Conservation (phyloP, 768 basidiomycete genomes). For the Amanita subjunquillea region DNA sequence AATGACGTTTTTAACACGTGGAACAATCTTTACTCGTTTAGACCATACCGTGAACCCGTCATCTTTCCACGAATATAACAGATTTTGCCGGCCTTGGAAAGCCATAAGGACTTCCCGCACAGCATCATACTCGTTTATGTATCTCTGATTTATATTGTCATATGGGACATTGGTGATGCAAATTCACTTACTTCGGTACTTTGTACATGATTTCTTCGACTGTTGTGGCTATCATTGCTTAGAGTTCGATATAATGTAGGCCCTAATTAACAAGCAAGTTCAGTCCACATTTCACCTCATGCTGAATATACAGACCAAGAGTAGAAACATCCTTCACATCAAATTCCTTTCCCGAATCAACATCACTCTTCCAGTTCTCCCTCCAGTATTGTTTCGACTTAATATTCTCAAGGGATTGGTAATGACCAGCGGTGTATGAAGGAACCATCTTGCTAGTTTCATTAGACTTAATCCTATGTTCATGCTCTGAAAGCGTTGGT, state of each 20-base stretch:
- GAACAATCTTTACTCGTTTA: background rate
- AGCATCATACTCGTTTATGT: constrained; percentile 66
- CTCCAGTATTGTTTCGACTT: constrained; percentile 67
- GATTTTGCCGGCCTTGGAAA: constrained; percentile 61
- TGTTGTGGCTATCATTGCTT: constrained; percentile 17
- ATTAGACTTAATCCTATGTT: background rate
- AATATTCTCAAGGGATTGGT: constrained; percentile 53
- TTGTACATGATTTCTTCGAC: constrained; percentile 25
- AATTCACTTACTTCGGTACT: constrained; percentile 28
- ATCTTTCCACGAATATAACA: constrained; percentile 35
- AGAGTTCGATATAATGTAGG: constrained; percentile 31
- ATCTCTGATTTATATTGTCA: constrained; percentile 30
- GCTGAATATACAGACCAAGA: constrained; percentile 33
- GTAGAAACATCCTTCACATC: constrained; percentile 65
- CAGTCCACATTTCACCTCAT: background rate
- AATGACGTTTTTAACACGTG: background rate
- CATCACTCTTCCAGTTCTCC: constrained; percentile 47
- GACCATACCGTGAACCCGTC: constrained; percentile 21
- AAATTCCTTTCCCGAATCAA: constrained; percentile 33
- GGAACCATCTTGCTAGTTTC: constrained; percentile 6
- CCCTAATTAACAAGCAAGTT: constrained; percentile 20
- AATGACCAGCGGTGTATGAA: constrained; percentile 31
- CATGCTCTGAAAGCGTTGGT: background rate
- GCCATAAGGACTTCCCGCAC: constrained; percentile 71
- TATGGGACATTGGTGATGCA: background rate